Percentiles rank a stretch among this genome's conserved stretches.
Conservation (phyloP, 192 early-diverging fungal genomes). For the Phycomyces blakesleeanus region DNA sequence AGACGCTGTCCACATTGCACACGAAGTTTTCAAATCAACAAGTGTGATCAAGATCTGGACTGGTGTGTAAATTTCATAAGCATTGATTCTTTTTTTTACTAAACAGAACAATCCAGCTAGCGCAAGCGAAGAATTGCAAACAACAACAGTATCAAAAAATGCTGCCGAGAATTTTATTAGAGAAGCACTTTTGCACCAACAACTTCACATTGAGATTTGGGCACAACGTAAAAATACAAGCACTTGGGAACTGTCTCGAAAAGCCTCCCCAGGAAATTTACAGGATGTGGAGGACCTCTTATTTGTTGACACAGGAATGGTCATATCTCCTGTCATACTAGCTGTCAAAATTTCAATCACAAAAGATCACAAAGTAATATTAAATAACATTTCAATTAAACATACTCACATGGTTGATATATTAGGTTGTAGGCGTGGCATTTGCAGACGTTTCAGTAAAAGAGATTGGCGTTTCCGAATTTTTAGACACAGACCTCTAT, state of each 20-base stretch:
- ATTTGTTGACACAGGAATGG: conserved; percentile 70
- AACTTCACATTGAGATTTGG: conserved; percentile 87
- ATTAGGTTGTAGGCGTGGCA: conserved; percentile 72
- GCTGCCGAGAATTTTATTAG: conserved; percentile 76
- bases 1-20: conserved; percentile 86
- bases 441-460: conserved; percentile 86
- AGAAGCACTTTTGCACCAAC: conserved; percentile 70
- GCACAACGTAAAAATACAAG: conserved; percentile 36
- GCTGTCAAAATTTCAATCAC: conserved; percentile 59
- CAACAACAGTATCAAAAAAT: conserved; percentile 73
- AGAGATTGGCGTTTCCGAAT: conserved; percentile 79
- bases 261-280: conserved; percentile 94
- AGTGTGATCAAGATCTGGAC: conserved; percentile 89
- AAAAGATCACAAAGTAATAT: conserved; percentile 60
- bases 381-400: background rate
- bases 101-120: conserved; percentile 33
- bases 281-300: conserved; percentile 88
- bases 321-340: conserved; percentile 76
- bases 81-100: background rate
- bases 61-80: conserved; percentile 31
- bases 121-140: conserved; percentile 58
- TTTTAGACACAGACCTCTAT: conserved; percentile 89
- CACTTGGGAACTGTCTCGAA: conserved; percentile 48
- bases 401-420: conserved; percentile 8
- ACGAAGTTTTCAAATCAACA: conserved; percentile 84